Conservation (phyloP, 1,284 basidiomycete genomes). For the Phellinidium pouzarii region DNA sequence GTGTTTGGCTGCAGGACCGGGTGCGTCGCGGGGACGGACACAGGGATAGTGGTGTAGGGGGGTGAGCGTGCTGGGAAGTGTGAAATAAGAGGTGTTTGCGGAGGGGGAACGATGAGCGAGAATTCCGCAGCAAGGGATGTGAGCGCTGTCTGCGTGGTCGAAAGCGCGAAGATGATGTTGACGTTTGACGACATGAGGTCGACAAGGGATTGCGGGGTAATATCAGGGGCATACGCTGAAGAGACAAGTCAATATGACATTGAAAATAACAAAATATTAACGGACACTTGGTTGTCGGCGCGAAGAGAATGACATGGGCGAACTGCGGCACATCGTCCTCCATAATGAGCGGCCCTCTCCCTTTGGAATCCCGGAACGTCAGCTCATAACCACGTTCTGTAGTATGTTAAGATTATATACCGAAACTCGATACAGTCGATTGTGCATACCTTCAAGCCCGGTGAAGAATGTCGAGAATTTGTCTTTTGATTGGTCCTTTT, state of each 20-base stretch:
- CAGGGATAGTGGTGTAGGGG: conserved; percentile 53
- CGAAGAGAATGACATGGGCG: conserved; percentile 79
- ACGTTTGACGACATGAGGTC: conserved; percentile 64
- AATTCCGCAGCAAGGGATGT: conserved; percentile 72
- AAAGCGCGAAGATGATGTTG: conserved; percentile 82
- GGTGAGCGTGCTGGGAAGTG: conserved; percentile 66
- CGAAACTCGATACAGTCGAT: conserved; percentile 18
- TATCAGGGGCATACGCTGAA: conserved; percentile 68
- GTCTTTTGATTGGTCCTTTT: conserved; percentile 54
- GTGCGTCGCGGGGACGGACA: conserved; percentile 36
- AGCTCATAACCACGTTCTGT: conserved; percentile 73
- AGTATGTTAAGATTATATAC: conserved; percentile 1
- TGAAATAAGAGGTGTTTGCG: conserved; percentile 64
- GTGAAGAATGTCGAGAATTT: conserved; percentile 80
- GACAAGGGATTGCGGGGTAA: conserved; percentile 81
- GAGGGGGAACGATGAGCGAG: conserved; percentile 67
- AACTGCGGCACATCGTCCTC: conserved; percentile 71
- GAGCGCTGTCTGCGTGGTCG: conserved; percentile 63
- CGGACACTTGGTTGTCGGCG: conserved; percentile 77
- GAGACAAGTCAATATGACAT: conserved; percentile 6
- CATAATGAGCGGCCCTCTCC: conserved; percentile 55
- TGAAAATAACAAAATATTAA: not conserved
- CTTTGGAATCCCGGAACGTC: conserved; percentile 77
- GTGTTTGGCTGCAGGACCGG: conserved; percentile 43
- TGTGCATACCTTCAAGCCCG: conserved; percentile 59